phyloP scores from a whole-genome alignment of 306 rosid species.

The Myrica gale region DNA sequence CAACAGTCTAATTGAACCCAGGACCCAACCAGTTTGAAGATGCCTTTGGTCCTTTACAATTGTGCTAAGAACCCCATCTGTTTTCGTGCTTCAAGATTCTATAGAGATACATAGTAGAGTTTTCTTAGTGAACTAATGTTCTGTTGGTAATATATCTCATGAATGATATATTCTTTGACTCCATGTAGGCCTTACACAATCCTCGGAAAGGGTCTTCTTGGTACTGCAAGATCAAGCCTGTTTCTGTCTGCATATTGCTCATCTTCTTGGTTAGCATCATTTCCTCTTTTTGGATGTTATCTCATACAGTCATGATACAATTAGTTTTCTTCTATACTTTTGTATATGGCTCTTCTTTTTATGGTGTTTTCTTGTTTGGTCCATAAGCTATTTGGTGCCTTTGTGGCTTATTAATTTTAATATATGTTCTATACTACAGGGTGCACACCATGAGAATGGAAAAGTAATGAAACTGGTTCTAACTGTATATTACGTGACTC shows the following conservation, averaged over 20 bases:
- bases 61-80: background rate
- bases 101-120: background rate
- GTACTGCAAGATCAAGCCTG: constrained; percentile 96
- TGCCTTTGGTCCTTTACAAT: background rate
- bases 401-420: background rate
- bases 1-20: background rate
- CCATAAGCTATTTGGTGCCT: background rate
- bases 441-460: background rate
- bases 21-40: background rate
- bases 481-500: background rate
- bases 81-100: constrained; percentile 14
- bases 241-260: constrained; percentile 84
- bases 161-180: constrained; percentile 21
- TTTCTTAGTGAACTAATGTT: constrained; percentile 7
- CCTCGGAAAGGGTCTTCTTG: constrained; percentile 74
- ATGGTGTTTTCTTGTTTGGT: background rate
- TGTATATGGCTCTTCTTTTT: background rate
- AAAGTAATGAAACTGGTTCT: background rate
- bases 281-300: background rate
- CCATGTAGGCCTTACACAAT: constrained; percentile 66
- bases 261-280: constrained; percentile 76
- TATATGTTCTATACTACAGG: background rate
- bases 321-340: constrained; percentile 4
- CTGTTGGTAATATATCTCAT: constrained; percentile 10
- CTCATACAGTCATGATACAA: constrained; percentile 9